Evolutionary conservation across 2,329 filamentous ascomycete genomes (phyloP).

Genomic region (Aureobasidium sp.): DNA sequence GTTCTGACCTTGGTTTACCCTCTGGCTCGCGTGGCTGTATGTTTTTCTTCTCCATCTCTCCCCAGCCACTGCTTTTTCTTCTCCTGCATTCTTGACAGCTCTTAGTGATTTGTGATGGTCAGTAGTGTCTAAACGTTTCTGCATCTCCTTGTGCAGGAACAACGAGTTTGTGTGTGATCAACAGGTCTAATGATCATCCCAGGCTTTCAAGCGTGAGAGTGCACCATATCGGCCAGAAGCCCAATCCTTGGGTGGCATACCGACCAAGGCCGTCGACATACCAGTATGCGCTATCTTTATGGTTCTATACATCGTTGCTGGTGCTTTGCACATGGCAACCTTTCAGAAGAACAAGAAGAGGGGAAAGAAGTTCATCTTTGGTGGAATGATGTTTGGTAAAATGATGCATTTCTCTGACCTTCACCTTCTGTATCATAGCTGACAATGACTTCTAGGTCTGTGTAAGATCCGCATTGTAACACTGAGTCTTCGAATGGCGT

Average conservation of each 20-base stretch:
- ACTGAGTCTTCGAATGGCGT: slow-evolving; percentile 47
- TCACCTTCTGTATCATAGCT: slow-evolving; percentile 50
- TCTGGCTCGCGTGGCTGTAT: not conserved
- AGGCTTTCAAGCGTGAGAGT: not conserved
- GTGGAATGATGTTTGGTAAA: slow-evolving; percentile 45
- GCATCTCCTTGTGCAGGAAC: not conserved
- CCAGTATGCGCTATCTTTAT: slow-evolving; percentile 60
- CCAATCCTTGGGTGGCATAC: slow-evolving; percentile 52
- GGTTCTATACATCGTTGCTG: slow-evolving; percentile 48
- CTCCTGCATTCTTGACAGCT: not conserved
- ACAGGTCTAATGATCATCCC: not conserved
- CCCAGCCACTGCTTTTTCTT: slow-evolving; percentile 3
- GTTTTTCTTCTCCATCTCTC: not conserved
- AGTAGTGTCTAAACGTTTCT: slow-evolving; percentile 2
- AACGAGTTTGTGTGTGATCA: not conserved
- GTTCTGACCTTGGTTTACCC: not conserved
- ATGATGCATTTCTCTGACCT: slow-evolving; percentile 25
- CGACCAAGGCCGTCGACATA: slow-evolving; percentile 53
- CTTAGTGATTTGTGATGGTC: not conserved
- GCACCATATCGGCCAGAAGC: slow-evolving; percentile 20
- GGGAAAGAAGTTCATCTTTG: slow-evolving; percentile 55
- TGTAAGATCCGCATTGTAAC: slow-evolving; percentile 44
- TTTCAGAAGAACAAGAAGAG: slow-evolving; percentile 46
- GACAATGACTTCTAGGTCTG: slow-evolving; percentile 38
- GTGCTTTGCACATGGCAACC: slow-evolving; percentile 52